Base-by-base conservation (phyloP, 345 rosid species). In the Toxicodendron radicans region DNA sequence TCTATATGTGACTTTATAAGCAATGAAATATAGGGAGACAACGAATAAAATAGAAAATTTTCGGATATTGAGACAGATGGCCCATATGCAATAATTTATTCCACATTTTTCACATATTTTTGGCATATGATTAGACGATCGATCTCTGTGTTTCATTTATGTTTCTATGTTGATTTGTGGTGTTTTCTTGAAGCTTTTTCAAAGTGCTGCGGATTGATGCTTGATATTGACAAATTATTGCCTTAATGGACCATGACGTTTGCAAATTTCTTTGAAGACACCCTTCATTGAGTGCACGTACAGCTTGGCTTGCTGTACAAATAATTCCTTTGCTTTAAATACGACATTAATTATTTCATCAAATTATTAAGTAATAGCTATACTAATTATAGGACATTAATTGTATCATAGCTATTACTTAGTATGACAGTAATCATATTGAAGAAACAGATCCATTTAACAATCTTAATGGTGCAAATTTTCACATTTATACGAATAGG, bases 241-340 rank as follows among this genome's bases (percentile, higher is more conserved):
- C 32, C 24, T 58, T 10, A 16, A 45, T 20, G 18, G 11, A 58
- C 48, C 66, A 38, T 3, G 24, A 14, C 27, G 30, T 64, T 75
- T 56, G 48, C 6, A 61, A n/a, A 30, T 64, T 24, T 48, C 77
- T 74, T 74, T 41, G 49, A 66, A 74, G 72, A n/a, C 72, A 74
- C 66, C 56, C 65, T 66, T 41, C 30, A 52, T 41, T 64, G 70
- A 73, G 23, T 54, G 73, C 49, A 11, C n/a, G n/a, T n/a, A n/a
- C 12, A 21, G 32, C 46, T 4, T 63, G 23, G 46, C 66, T 41
- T 62, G 23, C 46, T 32, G 13, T 32, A 33, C 45, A 32, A 62
- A 2, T 2, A 3, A 41, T 64, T 57, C 51, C 10, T 23, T 43
- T 12, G 11, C 64, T 49, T 30, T 58, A 6, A 20, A 17, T 23